A percentile compares a stretch with the other conserved stretches of the same genome.
phyloP scores from a whole-genome alignment of 2,329 filamentous ascomycete species.

The Fusarium torulosum region DNA sequence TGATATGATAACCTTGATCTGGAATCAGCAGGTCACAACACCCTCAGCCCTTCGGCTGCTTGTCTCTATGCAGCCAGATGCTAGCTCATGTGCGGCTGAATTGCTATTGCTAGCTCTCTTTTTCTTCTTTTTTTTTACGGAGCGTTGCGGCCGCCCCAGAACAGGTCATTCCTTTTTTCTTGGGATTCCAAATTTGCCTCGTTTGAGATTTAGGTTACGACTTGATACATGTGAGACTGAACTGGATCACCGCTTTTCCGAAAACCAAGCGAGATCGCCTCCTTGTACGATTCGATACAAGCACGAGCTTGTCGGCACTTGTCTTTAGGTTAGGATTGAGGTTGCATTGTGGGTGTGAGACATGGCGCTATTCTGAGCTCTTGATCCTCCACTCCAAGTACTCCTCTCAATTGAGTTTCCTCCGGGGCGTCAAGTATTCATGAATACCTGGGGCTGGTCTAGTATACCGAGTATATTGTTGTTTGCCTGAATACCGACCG shows the following conservation, averaged over 20 bases:
- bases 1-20: slow-evolving; percentile 42
- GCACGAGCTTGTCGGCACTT: slow-evolving; percentile 11
- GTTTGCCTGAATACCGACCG: not conserved
- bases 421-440: not conserved
- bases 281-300: slow-evolving; percentile 1
- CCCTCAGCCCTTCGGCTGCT: slow-evolving; percentile 8
- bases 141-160: slow-evolving; percentile 1
- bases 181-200: slow-evolving; percentile 27
- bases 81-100: slow-evolving; percentile 20
- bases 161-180: not conserved
- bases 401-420: not conserved
- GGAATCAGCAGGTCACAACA: slow-evolving; percentile 3
- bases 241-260: not conserved
- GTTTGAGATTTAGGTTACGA: not conserved
- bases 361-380: not conserved
- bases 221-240: not conserved
- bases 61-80: not conserved
- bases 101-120: slow-evolving; percentile 1
- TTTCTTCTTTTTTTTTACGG: not conserved
- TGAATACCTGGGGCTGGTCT: not conserved
- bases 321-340: slow-evolving; percentile 4
- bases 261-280: not conserved
- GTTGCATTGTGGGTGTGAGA: slow-evolving; percentile 23
- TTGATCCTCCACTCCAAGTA: not conserved
- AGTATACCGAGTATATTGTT: too few species aligned